Percentiles rank a stretch among this genome's conserved stretches.
phyloP scores from a whole-genome alignment of 164 flowering plant species.

The Platanus orientalis region DNA sequence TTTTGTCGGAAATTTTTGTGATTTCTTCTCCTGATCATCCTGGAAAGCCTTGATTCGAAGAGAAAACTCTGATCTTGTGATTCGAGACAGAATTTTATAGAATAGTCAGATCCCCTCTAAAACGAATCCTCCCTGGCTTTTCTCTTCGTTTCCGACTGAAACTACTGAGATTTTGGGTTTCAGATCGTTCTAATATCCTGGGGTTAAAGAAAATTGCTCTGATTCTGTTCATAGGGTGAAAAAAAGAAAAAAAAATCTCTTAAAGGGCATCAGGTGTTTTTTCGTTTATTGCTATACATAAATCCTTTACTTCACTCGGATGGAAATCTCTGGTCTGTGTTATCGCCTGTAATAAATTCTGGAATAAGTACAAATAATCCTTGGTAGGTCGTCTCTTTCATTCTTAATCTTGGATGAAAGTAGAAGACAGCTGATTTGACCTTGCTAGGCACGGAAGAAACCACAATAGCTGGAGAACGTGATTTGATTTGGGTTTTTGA shows the following conservation, averaged over 20 bases:
- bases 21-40: background rate
- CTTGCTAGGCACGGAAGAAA: background rate
- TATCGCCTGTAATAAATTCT: no score
- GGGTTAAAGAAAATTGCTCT: background rate
- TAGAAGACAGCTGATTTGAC: background rate
- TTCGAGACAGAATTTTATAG: background rate
- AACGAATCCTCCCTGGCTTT: no score
- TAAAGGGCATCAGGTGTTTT: no score
- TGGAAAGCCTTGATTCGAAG: background rate
- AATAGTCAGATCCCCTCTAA: background rate
- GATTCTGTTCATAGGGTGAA: no score
- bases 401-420: no score
- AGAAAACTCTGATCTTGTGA: background rate
- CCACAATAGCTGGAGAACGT: background rate
- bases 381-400: no score
- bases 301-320: no score
- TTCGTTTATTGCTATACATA: no score
- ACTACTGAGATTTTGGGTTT: background rate
- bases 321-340: no score
- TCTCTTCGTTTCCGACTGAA: background rate
- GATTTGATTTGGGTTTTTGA: background rate
- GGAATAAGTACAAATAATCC: no score
- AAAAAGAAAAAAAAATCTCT: no score
- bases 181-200: background rate
- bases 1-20: background rate